Base-by-base conservation (phyloP, 2,329 filamentous ascomycete species). In the Colletotrichum sp. region DNA sequence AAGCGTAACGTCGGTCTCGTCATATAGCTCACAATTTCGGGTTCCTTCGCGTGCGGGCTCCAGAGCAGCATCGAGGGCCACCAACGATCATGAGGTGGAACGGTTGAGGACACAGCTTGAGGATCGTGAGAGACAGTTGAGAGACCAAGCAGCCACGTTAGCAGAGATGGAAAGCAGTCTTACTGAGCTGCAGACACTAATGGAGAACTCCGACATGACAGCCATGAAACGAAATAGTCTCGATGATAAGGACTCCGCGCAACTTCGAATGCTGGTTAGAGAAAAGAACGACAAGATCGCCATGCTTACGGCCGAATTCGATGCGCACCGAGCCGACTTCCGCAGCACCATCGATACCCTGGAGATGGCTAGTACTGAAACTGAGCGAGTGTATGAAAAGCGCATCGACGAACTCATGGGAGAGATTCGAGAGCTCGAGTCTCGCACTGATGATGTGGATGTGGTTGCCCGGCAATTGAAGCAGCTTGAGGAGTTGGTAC, bases 211-310 rank as follows among this genome's bases (percentile, higher is more conserved):
- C 76, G 87, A 89, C 73, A 82, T 86, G 74, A 85, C 79, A 30
- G 76, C 81, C 78, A 78, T 85, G 80, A 83, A 87, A 80, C 85
- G 87, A 77, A 85, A 84, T 78, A 90, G 87, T 79, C 79, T 90
- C 28, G 92, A 93, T 73, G 94, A 94, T 72, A 93, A 93, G 78
- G 96, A 98, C 82, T 89, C 93, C 3, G 83, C 90, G 7, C 94
- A 97, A 82, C 88, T 99, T 73, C 93, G 96, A 70, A 91, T 93
- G n/a, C 86, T 98, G 79, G 86, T 99, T 70, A 91, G 95, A 28
- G 97, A 99, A 85, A 98, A 98, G 89, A 98, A 98, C 80, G 97
- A 99, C 74, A 98, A 96, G 87, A 98, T 99, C 78, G 93, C 94
- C 30, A 93, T 96, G 88, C 90, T 99, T 79, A 98, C 96, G 1